Evolutionary conservation across 768 basidiomycete species (phyloP), one percentile per base, ranked within the genome.

Genomic region (Dioszegia hungarica): DNA sequence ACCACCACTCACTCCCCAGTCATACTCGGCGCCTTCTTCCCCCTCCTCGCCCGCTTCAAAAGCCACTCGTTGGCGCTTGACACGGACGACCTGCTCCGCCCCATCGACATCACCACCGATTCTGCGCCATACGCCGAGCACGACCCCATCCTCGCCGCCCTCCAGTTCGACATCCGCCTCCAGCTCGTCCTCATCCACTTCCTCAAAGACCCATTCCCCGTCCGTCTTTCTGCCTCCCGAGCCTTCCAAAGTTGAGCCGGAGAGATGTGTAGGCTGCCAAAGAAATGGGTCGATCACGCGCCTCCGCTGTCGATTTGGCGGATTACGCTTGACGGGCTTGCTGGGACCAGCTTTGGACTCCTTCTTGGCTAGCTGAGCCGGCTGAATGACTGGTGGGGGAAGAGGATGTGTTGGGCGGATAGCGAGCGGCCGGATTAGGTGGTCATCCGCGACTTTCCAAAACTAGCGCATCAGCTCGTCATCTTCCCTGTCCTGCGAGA

Each of bases 341-440:
- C 44, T 17, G 12, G 33, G 10, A 1, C 20, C 45, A 33, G 24
- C 17, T 22, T 19, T 44, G 40, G 27, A 45, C 8, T 39, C 10
- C 8, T 37, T 38, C 8, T n/a, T n/a, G n/a, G n/a, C n/a, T n/a
- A n/a, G n/a, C n/a, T n/a, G n/a, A n/a, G 37, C 12, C 20, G 31
- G 47, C 6, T 43, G 28, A 19, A 43, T 33, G 15, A 19, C 45
- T 10, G 61, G 48, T 4, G 52, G 54, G 10, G 59, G 65, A 12
- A 72, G 38, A 11, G 74, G 67, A 60, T 70, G 74, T 11, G 61
- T 57, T 1, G 74, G 74, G 43, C 72, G 65, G 5, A 73, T 62
- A 27, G 56, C 54, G n/a, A 75, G 58, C 17, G 74, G 74, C 47
- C 74, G 63, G 20, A 72, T 59, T 9, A 73, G 59, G 29, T 50